Conservation (phyloP, 805 yeast species). For the Cyberlindnera veronae region DNA sequence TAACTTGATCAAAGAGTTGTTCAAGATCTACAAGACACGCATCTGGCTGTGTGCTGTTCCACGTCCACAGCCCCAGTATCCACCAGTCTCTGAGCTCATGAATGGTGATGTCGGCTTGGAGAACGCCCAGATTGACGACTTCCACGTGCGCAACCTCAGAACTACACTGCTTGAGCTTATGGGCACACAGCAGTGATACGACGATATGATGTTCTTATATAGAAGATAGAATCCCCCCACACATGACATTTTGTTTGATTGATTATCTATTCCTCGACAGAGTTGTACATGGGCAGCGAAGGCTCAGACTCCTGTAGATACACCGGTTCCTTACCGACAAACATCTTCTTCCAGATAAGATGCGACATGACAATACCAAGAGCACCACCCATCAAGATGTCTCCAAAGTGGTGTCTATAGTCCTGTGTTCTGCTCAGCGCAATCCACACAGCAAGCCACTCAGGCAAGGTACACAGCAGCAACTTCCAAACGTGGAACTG, state of each 20-base stretch:
- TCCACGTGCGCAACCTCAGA: constrained; percentile 26
- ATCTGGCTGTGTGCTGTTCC: constrained; percentile 73
- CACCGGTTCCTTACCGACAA: constrained; percentile 18
- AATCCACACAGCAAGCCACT: constrained; percentile 66
- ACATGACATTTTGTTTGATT: neutral
- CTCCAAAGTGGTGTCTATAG: constrained; percentile 88
- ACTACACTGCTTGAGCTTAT: constrained; percentile 10
- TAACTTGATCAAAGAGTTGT: constrained; percentile 66
- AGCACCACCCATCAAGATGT: constrained; percentile 68
- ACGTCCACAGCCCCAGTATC: constrained; percentile 9
- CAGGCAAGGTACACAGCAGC: constrained; percentile 46
- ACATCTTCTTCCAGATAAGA: constrained; percentile 18
- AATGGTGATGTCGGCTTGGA: constrained; percentile 17
- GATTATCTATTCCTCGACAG: constrained; percentile 3
- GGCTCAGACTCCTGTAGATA: constrained; percentile 15
- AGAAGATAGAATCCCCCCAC: constrained; percentile 5
- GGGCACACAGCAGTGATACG: too few species aligned
- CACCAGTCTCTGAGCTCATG: constrained; percentile 3
- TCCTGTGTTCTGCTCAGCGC: constrained; percentile 87
- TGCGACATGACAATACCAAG: constrained; percentile 46
- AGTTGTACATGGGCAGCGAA: constrained; percentile 14
- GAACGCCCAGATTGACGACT: constrained; percentile 19
- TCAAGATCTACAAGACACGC: constrained; percentile 72
- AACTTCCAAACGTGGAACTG: constrained; percentile 51
- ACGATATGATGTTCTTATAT: neutral